phyloP scores from a whole-genome alignment of 106 monocot species.

The Dendrobium huoshanense region DNA sequence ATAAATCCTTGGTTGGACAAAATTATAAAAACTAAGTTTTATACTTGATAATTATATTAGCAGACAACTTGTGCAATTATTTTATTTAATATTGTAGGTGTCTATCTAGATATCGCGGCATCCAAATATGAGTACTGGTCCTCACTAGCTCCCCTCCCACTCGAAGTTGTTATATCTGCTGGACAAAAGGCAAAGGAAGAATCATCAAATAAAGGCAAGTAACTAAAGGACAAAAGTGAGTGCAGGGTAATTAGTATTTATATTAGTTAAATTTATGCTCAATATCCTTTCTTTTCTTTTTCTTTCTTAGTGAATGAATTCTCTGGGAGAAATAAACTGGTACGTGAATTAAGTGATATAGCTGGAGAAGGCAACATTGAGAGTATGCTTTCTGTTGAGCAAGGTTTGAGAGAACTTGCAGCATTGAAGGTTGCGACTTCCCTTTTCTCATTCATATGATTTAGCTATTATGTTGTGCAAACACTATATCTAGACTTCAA shows the following conservation, averaged over 20 bases:
- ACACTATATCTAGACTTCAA: background rate
- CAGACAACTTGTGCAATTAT: background rate
- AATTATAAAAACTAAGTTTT: background rate
- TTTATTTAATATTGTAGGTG: conserved; percentile 35
- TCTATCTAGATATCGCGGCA: conserved; percentile 72
- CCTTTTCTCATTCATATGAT: background rate
- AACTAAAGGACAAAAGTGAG: background rate
- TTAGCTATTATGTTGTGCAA: background rate
- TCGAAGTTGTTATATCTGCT: conserved; percentile 83
- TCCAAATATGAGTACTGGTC: conserved; percentile 95
- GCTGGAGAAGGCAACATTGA: conserved; percentile 94
- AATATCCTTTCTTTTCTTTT: conserved; percentile 13
- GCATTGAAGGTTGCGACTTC: conserved; percentile 55
- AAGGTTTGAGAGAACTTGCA: conserved; percentile 80
- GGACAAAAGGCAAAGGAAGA: conserved; percentile 91
- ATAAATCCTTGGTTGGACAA: background rate
- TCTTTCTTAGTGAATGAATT: conserved; percentile 28
- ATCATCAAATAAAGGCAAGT: conserved; percentile 42
- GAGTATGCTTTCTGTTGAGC: conserved; percentile 93
- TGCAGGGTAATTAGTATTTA: background rate
- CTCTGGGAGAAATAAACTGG: conserved; percentile 50
- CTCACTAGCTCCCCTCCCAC: conserved; percentile 86
- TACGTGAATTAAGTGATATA: conserved; percentile 65
- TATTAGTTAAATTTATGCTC: background rate
- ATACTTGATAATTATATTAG: background rate